phyloP scores from a whole-genome alignment of 345 rosid genomes.

The Ceriops decandra region DNA sequence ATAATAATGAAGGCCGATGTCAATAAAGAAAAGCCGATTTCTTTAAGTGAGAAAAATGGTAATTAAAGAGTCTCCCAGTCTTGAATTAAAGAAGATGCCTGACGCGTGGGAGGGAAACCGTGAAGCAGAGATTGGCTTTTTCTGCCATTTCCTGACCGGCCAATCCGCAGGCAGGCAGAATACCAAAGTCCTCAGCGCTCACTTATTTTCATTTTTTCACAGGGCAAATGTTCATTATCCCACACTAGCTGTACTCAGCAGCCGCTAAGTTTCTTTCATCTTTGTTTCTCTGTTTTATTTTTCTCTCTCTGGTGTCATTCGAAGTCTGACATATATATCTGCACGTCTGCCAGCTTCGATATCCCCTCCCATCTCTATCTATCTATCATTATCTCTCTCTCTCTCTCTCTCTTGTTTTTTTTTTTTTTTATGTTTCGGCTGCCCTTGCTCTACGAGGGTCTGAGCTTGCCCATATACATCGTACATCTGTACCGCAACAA shows the following conservation, averaged over 20 bases:
- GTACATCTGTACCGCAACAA: conserved; percentile 33
- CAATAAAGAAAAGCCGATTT: conserved; percentile 18
- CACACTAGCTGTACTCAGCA: conserved; percentile 8
- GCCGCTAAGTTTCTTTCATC: neutral
- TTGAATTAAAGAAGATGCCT: conserved; percentile 22
- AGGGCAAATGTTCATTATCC: conserved; percentile 25
- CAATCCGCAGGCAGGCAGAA: neutral
- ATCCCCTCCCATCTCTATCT: neutral
- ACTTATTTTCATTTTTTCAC: conserved; percentile 7
- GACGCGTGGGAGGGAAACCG: conserved; percentile 56
- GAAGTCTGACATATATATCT: conserved; percentile 37
- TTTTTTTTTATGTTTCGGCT: conserved; percentile 30
- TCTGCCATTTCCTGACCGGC: conserved; percentile 35
- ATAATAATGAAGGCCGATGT: neutral
- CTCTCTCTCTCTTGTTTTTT: neutral
- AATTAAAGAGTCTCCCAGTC: conserved; percentile 37
- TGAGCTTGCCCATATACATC: conserved; percentile 33
- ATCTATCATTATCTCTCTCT: neutral
- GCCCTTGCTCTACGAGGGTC: conserved; percentile 20
- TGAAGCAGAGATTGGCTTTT: conserved; percentile 59
- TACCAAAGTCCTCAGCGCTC: conserved; percentile 5
- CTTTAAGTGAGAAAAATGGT: conserved; percentile 42
- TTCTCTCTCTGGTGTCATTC: conserved; percentile 33
- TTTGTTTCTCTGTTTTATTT: neutral
- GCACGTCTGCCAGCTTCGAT: conserved; percentile 24